A percentile compares a stretch with the other conserved stretches of the same genome.
Evolutionary conservation across 2,329 filamentous ascomycete species (phyloP).

Genomic region (Apiospora marii): DNA sequence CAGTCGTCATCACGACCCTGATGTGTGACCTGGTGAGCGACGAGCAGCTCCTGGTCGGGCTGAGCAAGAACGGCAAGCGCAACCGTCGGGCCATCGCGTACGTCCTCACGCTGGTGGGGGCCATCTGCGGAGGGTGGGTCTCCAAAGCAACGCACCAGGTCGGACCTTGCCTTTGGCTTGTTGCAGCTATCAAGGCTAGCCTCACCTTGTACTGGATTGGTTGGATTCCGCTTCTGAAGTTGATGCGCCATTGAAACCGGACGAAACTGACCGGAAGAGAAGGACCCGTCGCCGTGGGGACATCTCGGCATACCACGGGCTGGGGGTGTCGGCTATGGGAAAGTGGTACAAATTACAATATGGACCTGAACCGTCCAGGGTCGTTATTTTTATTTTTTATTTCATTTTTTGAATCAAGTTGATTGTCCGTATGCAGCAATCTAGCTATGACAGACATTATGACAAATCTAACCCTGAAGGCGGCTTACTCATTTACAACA

Average conservation of each 20-base stretch:
- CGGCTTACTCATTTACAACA: too few species aligned
- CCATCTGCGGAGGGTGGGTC: conserved; percentile 57
- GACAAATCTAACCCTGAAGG: too few species aligned
- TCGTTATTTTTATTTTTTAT: too few species aligned
- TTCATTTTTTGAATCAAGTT: too few species aligned
- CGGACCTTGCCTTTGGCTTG: conserved; percentile 53
- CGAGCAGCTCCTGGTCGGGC: conserved; percentile 52
- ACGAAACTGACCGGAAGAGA: too few species aligned
- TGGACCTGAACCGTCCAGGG: too few species aligned
- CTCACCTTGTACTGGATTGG: conserved; percentile 45
- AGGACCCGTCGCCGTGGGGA: not conserved
- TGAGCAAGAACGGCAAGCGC: conserved; percentile 55
- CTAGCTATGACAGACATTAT: too few species aligned
- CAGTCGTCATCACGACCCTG: conserved; percentile 62
- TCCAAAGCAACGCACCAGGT: conserved; percentile 51
- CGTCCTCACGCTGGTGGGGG: conserved; percentile 51
- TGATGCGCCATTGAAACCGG: not conserved
- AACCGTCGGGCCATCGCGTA: conserved; percentile 55
- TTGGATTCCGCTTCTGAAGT: conserved; percentile 27
- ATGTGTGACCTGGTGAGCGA: conserved; percentile 63
- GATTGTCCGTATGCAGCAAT: too few species aligned
- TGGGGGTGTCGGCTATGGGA: too few species aligned
- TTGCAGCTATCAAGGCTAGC: conserved; percentile 51
- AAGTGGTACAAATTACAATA: too few species aligned
- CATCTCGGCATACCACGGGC: too few species aligned